Percentiles rank a stretch among this genome's conserved stretches.
These are phyloP conservation scores for Euryodendron excelsum DNA, from an alignment of 148 eudicot species.

Conservation along the genomic window DNA sequence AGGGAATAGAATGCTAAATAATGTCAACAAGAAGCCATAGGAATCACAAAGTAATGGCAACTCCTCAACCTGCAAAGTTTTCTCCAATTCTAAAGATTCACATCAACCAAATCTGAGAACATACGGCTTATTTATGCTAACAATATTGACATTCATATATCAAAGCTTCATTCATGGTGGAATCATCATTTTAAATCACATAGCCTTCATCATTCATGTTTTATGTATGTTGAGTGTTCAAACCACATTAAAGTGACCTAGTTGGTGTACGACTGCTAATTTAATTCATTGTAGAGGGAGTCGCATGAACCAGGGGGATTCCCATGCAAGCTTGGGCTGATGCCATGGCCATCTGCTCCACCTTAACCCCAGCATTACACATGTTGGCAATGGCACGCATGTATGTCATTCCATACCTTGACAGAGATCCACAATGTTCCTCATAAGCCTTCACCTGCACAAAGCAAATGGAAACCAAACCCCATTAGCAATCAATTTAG, in stretches of 20 bases:
- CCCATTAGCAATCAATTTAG: neutral
- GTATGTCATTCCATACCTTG: constrained; percentile 10
- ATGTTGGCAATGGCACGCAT: constrained; percentile 9
- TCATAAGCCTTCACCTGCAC: constrained; percentile 14
- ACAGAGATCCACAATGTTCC: constrained; percentile 9
- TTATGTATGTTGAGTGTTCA: neutral
- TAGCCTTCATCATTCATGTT: neutral
- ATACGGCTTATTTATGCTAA: neutral
- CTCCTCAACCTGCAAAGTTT: neutral
- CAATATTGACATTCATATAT: neutral
- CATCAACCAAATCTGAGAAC: neutral
- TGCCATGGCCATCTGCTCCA: constrained; percentile 10
- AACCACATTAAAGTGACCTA: neutral
- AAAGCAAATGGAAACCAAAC: neutral
- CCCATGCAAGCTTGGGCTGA: neutral
- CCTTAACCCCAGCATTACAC: constrained; percentile 7
- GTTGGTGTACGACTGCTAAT: neutral
- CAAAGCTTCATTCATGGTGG: neutral
- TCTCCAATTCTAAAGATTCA: neutral
- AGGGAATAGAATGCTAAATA: no score
- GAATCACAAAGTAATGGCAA: neutral
- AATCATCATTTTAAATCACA: neutral
- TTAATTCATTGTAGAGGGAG: neutral
- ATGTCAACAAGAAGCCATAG: no score
- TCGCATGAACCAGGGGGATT: neutral